Base-by-base conservation (phyloP, 495 filamentous ascomycete species). In the Penicillium cinerascens region DNA sequence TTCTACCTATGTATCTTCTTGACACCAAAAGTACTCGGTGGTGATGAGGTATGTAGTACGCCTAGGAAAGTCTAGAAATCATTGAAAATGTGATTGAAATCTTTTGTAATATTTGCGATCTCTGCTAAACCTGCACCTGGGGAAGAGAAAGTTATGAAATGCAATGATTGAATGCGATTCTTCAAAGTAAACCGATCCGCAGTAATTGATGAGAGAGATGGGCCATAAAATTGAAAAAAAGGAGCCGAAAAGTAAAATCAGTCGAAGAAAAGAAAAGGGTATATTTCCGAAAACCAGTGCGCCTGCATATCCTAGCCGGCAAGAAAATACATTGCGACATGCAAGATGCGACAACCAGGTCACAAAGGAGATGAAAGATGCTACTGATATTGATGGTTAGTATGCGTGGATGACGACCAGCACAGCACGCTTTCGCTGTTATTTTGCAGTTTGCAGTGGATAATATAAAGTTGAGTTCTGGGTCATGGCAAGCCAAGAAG, bases 251-350 rank as follows among this genome's bases (percentile, higher is more conserved):
- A 44, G n/a, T n/a, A n/a, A n/a, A n/a, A n/a, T n/a, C n/a, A n/a
- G n/a, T n/a, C n/a, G 47, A 26, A 7, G 37, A 10, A 10, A 29
- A 39, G 18, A 42, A 36, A 40, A 40, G 44, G 51, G 51, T 53
- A 61, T 63, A 57, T 54, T 29, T 16, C 25, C 35, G 23, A 44
- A 10, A 29, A 46, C 44, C 38, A 38, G 47, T 44, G 58, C 48
- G 51, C 54, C 54, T 44, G 41, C 47, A 25, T 37, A 36, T 27
- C 38, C 39, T 55, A 29, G 25, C 51, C 16, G 17, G 16, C 16
- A 23, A 22, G 39, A 46, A 52, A 37, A 33, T 42, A 37, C 37
- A 41, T 20, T 25, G 33, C 15, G 15, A 43, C 27, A 20, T 20
- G n/a, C 11, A 42, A 37, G 40, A n/a, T 36, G 4, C 15, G 29